phyloP scores from a whole-genome alignment of 257 asterid genomes.

The Solanum sparsipilum region DNA sequence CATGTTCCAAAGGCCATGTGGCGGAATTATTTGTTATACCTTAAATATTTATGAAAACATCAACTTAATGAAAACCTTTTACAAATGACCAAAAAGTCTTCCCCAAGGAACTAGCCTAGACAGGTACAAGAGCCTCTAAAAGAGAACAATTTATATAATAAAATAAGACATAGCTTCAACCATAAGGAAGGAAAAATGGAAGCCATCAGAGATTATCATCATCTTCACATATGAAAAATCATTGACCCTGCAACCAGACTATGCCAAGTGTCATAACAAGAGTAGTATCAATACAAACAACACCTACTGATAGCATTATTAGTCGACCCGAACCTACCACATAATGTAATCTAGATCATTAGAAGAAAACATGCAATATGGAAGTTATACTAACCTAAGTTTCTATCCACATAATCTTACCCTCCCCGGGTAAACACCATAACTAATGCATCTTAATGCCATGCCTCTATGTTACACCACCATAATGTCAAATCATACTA shows the following conservation, averaged over 20 bases:
- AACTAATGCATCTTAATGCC: neutral
- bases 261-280: neutral
- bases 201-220: neutral
- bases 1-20: neutral
- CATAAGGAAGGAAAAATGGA: neutral
- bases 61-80: too few relatives aligned
- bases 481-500: neutral
- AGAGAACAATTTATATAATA: neutral
- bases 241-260: neutral
- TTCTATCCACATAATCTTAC: neutral
- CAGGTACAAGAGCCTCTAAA: neutral
- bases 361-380: neutral
- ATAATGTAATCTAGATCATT: too few relatives aligned
- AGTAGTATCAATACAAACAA: neutral
- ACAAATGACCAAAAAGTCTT: neutral
- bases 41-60: too few relatives aligned
- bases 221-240: neutral
- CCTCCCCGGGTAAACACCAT: neutral
- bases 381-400: too few relatives aligned
- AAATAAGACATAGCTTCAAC: neutral
- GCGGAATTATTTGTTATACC: neutral
- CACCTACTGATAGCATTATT: neutral
- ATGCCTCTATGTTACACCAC: neutral
- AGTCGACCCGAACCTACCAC: neutral
- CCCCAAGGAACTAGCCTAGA: neutral